phyloP scores from a whole-genome alignment of 108 stramenopile genomes.

The Aureococcus anophagefferens region DNA sequence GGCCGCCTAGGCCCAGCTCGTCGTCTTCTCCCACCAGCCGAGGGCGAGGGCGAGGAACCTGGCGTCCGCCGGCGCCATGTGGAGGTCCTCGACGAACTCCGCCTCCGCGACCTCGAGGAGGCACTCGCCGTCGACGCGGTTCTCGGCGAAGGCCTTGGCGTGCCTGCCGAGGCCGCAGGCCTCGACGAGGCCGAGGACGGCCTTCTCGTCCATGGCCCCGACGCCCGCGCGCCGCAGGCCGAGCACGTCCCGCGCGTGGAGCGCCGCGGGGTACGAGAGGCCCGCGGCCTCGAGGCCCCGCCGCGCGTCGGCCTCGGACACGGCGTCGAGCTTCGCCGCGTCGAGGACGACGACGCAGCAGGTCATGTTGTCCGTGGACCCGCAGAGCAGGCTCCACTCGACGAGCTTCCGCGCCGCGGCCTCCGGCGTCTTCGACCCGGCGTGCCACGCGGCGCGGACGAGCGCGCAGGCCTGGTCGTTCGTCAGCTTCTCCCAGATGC shows the following conservation, averaged over 20 bases:
- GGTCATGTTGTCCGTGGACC: background rate
- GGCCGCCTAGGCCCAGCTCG: background rate
- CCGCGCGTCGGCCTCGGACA: background rate
- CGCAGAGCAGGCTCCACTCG: background rate
- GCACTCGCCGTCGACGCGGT: background rate
- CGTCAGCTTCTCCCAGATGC: background rate
- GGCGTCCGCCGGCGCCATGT: background rate
- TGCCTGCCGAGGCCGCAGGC: background rate
- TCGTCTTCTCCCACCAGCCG: background rate
- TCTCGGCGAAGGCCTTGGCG: background rate
- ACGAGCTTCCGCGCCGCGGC: background rate
- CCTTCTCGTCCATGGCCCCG: background rate
- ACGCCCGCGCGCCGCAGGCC: background rate
- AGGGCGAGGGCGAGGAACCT: background rate
- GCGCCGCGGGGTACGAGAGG: background rate
- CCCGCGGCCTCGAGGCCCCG: no score
- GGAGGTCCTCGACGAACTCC: background rate
- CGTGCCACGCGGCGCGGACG: background rate
- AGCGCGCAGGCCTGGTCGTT: background rate
- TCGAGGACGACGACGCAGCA: background rate
- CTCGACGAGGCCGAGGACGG: background rate
- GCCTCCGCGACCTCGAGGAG: background rate
- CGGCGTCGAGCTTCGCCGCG: background rate
- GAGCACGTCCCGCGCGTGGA: background rate
- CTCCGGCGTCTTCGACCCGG: background rate